Evolutionary conservation across 805 yeast species (phyloP).

Genomic region (Kuraishia floccosa): DNA sequence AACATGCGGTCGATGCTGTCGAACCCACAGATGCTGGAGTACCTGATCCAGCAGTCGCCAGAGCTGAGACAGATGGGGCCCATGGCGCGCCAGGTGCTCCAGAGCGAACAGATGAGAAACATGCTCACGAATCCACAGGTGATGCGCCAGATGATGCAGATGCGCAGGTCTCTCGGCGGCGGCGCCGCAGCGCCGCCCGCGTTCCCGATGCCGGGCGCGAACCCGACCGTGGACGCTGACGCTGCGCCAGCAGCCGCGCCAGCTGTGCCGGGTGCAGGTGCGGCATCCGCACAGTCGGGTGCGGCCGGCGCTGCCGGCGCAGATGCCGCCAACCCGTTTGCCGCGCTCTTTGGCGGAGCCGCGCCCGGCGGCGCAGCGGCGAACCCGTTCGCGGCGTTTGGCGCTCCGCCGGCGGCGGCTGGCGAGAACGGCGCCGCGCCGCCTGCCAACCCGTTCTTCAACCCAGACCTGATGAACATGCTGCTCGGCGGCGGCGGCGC

Average conservation of each 20-base stretch:
- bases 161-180: conserved; percentile 44
- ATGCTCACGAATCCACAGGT: conserved; percentile 77
- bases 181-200: conserved; percentile 14
- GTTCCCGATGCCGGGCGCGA: conserved; percentile 42
- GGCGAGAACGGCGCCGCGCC: conserved; percentile 12
- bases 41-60: conserved; percentile 72
- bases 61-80: conserved; percentile 83
- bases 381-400: conserved; percentile 32
- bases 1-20: conserved; percentile 71
- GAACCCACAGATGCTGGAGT: conserved; percentile 84
- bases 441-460: conserved; percentile 28
- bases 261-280: conserved; percentile 7
- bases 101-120: conserved; percentile 72
- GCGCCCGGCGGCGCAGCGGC: conserved; percentile 12
- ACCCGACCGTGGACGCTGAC: conserved; percentile 9
- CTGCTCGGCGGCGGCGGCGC: conserved; percentile 44
- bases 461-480: conserved; percentile 34
- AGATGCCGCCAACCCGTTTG: conserved; percentile 39
- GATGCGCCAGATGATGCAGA: conserved; percentile 71
- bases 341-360: conserved; percentile 26
- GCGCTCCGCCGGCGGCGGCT: conserved; percentile 13
- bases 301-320: conserved; percentile 5
- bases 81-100: conserved; percentile 75
- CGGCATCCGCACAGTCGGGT: conserved; percentile 1
- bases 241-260: conserved; percentile 12